Base-by-base conservation (phyloP, 1,284 basidiomycete genomes). In the Cutaneotrichosporon cyanovorans region DNA sequence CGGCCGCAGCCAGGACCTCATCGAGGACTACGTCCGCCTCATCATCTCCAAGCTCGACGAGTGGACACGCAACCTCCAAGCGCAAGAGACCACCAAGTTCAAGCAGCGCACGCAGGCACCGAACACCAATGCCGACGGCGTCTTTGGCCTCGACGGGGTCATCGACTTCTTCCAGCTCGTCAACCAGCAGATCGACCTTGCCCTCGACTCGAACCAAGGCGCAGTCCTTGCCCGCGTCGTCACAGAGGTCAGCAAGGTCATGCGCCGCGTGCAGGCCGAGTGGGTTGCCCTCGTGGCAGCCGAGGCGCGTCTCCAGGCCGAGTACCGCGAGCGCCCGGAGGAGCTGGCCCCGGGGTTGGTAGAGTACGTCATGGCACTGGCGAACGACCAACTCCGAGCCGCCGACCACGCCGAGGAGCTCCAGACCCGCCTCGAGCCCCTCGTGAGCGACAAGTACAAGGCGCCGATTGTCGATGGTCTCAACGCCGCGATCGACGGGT, bases 111-210 rank as follows among this genome's bases (percentile, higher is more conserved):
- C 82, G 42, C 82, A 85, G 56, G 86, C 88, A 20, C 95, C 92
- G 1, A 92, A 97, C 65, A 74, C 86, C 40, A 87, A 90, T 59
- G 79, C 80, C 37, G 91, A 97, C 54, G 89, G 89, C 7, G 76
- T 87, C 56, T 97, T 96, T 66, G 87, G 87, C 14, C 85, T 85
- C 61, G 87, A 96, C 63, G 90, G 90, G 22, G 85, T 91, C 14
- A 81, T 92, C 49, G 95, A 97, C 62, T 78, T 98, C 57, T 98
- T 97, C 78, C 87, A 95, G 73, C 93, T 95, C 84, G 85, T 98
- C 61, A 97, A 96, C 67, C 92, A 97, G 70, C 92, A 97, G 68
- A 79, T 92, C 55, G 95, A 98, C 63, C 79, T 92, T 15, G 91
- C 93, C 2, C 85, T 86, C 59, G 92, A 98, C 66, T 96, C 91